phyloP scores from a whole-genome alignment of 768 basidiomycete genomes.

The Mycena pura region DNA sequence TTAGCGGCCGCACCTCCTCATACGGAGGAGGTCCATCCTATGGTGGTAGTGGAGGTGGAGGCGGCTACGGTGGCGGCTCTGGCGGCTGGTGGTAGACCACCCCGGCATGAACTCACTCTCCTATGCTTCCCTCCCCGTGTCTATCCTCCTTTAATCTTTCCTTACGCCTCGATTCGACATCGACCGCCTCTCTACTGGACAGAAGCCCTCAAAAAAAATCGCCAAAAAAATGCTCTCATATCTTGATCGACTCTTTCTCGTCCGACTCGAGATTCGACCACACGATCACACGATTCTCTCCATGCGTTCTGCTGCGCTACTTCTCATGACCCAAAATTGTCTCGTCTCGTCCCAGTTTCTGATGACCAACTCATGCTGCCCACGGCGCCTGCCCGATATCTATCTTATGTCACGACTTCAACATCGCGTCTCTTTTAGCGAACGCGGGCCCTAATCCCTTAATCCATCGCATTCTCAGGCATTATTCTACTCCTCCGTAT shows the following conservation, averaged over 20 bases:
- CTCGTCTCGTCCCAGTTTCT: constrained; percentile 55
- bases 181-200: neutral
- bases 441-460: constrained; percentile 24
- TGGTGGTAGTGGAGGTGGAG: constrained; percentile 37
- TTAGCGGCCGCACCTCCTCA: constrained; percentile 26
- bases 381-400: constrained; percentile 45
- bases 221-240: constrained; percentile 27
- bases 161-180: neutral
- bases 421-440: constrained; percentile 30
- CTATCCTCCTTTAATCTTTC: constrained; percentile 1
- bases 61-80: constrained; percentile 40
- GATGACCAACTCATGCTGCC: constrained; percentile 51
- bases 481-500: constrained; percentile 19
- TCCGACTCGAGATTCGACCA: constrained; percentile 20
- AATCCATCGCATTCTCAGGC: constrained; percentile 24
- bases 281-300: constrained; percentile 30
- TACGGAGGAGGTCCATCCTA: constrained; percentile 33
- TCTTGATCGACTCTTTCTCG: constrained; percentile 25
- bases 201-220: constrained; percentile 19
- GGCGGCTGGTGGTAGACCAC: constrained; percentile 52
- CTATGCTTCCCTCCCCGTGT: constrained; percentile 6
- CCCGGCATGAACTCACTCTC: constrained; percentile 11
- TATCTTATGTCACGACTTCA: constrained; percentile 31
- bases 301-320: constrained; percentile 55
- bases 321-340: constrained; percentile 58